Evolutionary conservation across 2,329 filamentous ascomycete genomes (phyloP).

Genomic region (Xylaria multiplex): DNA sequence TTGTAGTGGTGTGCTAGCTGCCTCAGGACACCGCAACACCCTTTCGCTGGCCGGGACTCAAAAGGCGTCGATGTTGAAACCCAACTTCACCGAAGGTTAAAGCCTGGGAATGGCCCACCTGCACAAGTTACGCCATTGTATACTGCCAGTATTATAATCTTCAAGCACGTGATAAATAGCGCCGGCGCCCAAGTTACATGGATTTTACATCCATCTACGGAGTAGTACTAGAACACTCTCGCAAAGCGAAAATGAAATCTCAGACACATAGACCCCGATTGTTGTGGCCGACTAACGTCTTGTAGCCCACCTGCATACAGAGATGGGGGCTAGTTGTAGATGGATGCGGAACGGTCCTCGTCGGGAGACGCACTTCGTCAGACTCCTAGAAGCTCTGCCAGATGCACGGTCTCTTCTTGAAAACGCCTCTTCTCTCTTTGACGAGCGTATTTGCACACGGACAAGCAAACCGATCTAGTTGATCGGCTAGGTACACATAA

Average conservation of each 20-base stretch:
- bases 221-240: background rate
- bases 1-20: background rate
- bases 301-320: background rate
- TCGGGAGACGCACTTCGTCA: background rate
- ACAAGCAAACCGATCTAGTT: background rate
- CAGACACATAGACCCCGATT: background rate
- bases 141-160: background rate
- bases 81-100: background rate
- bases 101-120: background rate
- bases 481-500: too few species aligned
- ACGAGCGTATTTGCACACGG: background rate
- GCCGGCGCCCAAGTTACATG: too few species aligned
- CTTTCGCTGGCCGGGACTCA: constrained; percentile 1
- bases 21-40: background rate
- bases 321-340: background rate
- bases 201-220: background rate
- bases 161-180: background rate
- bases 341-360: background rate
- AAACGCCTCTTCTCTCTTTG: background rate
- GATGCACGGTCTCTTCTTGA: background rate
- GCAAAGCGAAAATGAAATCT: background rate
- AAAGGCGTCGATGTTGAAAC: background rate
- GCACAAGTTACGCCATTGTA: background rate
- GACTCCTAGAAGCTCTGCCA: background rate
- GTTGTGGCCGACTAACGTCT: background rate